Evolutionary conservation across 768 basidiomycete genomes (phyloP).

Genomic region (Suillus lakei): DNA sequence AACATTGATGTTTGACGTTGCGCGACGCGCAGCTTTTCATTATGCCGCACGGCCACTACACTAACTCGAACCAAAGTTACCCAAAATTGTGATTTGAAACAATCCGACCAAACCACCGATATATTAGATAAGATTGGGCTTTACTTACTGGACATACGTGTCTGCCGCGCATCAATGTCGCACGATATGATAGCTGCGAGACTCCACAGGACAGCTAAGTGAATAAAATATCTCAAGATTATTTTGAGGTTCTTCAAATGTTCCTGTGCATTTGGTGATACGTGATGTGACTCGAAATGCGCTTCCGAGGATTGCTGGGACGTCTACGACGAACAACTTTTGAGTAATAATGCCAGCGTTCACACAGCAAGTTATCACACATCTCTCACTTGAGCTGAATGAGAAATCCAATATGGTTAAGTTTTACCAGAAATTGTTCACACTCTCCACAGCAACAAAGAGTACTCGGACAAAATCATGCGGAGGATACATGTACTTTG

Average conservation of each 20-base stretch:
- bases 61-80: conserved; percentile 15
- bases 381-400: background rate
- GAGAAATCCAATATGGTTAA: background rate
- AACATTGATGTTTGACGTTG: conserved; percentile 35
- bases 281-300: conserved; percentile 3
- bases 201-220: conserved; percentile 5
- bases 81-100: conserved; percentile 22
- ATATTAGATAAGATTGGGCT: background rate
- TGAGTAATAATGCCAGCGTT: background rate
- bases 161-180: background rate
- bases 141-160: background rate
- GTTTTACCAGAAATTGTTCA: background rate
- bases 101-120: background rate
- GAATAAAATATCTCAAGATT: background rate
- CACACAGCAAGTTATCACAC: background rate
- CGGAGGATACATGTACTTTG: conserved; percentile 1
- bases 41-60: conserved; percentile 23
- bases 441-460: conserved; percentile 4
- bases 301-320: background rate
- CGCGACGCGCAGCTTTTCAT: conserved; percentile 25
- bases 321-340: background rate
- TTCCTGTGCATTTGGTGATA: background rate
- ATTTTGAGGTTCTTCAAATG: background rate
- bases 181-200: conserved; percentile 6
- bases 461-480: conserved; percentile 1